A percentile compares a stretch with the other conserved stretches of the same genome.
Evolutionary conservation across 1,284 basidiomycete species (phyloP).

Genomic region (Microbotryomycetes sp.): DNA sequence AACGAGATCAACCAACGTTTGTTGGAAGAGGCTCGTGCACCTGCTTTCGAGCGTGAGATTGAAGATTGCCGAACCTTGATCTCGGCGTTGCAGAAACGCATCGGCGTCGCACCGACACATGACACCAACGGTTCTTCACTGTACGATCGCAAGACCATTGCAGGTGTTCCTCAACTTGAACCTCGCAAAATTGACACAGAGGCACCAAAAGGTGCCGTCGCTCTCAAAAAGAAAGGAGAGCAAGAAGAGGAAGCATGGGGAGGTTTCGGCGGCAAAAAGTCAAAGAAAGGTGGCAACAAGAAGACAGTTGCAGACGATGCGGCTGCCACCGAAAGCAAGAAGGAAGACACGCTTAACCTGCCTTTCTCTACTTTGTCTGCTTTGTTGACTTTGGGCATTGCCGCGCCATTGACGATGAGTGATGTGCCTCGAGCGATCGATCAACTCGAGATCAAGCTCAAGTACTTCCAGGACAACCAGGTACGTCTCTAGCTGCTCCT

Average conservation of each 20-base stretch:
- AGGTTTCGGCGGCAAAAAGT: slow-evolving; percentile 66
- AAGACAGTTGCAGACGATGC: slow-evolving; percentile 39
- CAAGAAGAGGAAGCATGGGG: slow-evolving; percentile 77
- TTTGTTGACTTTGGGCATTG: slow-evolving; percentile 80
- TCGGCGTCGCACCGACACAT: slow-evolving; percentile 43
- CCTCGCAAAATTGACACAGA: slow-evolving; percentile 72
- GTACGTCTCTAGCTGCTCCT: slow-evolving; percentile 43
- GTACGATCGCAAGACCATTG: slow-evolving; percentile 34
- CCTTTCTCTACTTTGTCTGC: slow-evolving; percentile 81
- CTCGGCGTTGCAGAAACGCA: slow-evolving; percentile 68
- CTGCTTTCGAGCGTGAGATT: slow-evolving; percentile 88
- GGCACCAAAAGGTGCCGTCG: slow-evolving; percentile 57
- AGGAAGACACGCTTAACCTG: slow-evolving; percentile 56
- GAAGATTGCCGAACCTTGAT: slow-evolving; percentile 95
- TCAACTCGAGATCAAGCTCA: slow-evolving; percentile 87
- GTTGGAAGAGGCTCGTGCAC: slow-evolving; percentile 82
- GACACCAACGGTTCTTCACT: slow-evolving; percentile 39
- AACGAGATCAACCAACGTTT: slow-evolving; percentile 72
- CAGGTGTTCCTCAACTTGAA: slow-evolving; percentile 67
- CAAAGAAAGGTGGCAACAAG: slow-evolving; percentile 52
- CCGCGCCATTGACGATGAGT: slow-evolving; percentile 68
- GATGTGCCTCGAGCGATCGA: slow-evolving; percentile 81
- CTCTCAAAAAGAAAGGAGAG: slow-evolving; percentile 85
- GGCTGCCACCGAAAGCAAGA: slow-evolving; percentile 41
- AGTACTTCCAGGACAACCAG: slow-evolving; percentile 75